Conservation (phyloP, 306 rosid species). For the Rubus idaeus region DNA sequence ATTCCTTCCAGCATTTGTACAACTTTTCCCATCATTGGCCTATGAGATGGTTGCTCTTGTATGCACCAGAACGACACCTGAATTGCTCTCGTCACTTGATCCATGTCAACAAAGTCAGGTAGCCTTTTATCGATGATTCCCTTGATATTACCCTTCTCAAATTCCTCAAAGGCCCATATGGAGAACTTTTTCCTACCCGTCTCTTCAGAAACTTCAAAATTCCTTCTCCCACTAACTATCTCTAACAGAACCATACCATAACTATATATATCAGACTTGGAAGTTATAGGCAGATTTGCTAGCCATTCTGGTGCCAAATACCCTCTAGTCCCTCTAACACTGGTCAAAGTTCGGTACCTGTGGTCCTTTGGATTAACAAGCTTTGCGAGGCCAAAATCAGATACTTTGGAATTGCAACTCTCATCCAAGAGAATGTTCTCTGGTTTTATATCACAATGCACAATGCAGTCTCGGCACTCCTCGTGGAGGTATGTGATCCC, state of each 20-base stretch:
- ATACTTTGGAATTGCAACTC: slow-evolving; percentile 64
- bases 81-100: slow-evolving; percentile 56
- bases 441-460: slow-evolving; percentile 88
- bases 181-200: slow-evolving; percentile 65
- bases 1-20: slow-evolving; percentile 90
- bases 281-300: slow-evolving; percentile 76
- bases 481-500: slow-evolving; percentile 91
- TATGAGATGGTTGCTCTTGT: slow-evolving; percentile 73
- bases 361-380: slow-evolving; percentile 58
- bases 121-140: slow-evolving; percentile 65
- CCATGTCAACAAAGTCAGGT: slow-evolving; percentile 48
- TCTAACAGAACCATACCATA: slow-evolving; percentile 88
- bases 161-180: slow-evolving; percentile 73
- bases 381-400: slow-evolving; percentile 89
- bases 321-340: slow-evolving; percentile 81
- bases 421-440: slow-evolving; percentile 88
- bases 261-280: slow-evolving; percentile 74
- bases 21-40: slow-evolving; percentile 78
- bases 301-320: slow-evolving; percentile 93
- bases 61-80: slow-evolving; percentile 87
- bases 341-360: slow-evolving; percentile 60
- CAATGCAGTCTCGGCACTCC: slow-evolving; percentile 85
- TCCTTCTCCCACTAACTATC: slow-evolving; percentile 80
- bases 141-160: slow-evolving; percentile 58
- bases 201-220: slow-evolving; percentile 63